Percentiles rank a stretch among this genome's conserved stretches.
These are phyloP conservation scores for Tolypocladium ovalisporum DNA, from an alignment of 2,329 filamentous ascomycete genomes.

Conservation along the genomic window DNA sequence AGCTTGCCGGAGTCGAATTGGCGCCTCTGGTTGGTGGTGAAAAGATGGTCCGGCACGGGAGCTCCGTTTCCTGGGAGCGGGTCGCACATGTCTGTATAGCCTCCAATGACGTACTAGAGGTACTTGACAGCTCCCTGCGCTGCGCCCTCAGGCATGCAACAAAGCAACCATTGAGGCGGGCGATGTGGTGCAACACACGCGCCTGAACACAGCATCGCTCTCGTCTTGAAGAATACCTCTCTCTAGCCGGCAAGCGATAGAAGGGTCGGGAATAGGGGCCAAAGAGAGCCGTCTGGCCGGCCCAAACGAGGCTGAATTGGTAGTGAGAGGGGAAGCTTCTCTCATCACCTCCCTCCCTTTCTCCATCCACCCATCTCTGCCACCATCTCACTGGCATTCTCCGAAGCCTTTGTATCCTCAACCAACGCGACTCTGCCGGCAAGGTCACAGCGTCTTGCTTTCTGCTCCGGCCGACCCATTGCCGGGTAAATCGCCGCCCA, in stretches of 20 bases:
- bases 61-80: not conserved
- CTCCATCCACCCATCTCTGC: not conserved
- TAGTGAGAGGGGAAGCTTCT: not conserved
- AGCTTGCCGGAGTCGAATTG: not conserved
- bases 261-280: not conserved
- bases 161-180: not conserved
- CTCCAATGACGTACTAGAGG: not conserved
- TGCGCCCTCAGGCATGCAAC: not conserved
- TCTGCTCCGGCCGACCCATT: not conserved
- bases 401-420: not conserved
- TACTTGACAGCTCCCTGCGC: not conserved
- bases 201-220: not conserved
- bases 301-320: not conserved
- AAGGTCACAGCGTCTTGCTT: not conserved
- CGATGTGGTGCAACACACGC: not conserved
- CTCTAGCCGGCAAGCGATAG: not conserved
- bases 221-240: not conserved
- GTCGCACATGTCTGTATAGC: not conserved
- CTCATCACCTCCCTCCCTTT: not conserved
- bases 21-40: not conserved
- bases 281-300: not conserved
- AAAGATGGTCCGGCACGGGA: not conserved
- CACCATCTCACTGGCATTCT: not conserved
- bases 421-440: not conserved
- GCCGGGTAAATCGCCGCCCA: not conserved